These are phyloP conservation scores for Umbelopsis sp. DNA, from an alignment of 371 early-diverging fungal species.

Conservation along the genomic window DNA sequence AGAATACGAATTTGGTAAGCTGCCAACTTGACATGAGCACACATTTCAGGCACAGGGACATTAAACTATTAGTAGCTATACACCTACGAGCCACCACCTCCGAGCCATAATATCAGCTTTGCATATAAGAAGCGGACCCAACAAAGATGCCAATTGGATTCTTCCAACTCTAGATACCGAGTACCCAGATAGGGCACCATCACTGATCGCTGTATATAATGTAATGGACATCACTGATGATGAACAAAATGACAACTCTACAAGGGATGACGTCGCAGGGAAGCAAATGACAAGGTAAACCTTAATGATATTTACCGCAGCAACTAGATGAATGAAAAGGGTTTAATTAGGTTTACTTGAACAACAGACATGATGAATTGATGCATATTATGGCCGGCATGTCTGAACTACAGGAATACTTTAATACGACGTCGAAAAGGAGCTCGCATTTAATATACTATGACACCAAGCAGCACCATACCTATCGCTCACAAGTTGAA, in stretches of 20 bases:
- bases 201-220: not conserved
- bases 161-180: not conserved
- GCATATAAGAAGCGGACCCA: not conserved
- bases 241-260: not conserved
- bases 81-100: not conserved
- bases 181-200: not conserved
- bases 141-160: not conserved
- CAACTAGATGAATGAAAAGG: not conserved
- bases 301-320: not conserved
- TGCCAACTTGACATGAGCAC: not conserved
- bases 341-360: not conserved
- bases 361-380: not conserved
- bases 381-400: not conserved
- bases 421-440: not conserved
- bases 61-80: not conserved
- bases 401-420: not conserved
- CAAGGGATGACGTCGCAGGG: not conserved
- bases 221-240: not conserved
- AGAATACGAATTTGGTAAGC: slow-evolving; percentile 8
- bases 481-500: not conserved
- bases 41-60: not conserved
- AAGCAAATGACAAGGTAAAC: slow-evolving; percentile 1
- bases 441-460: not conserved
- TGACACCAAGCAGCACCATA: not conserved
- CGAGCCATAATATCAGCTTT: slow-evolving; percentile 9